Percentiles rank a stretch among this genome's conserved stretches.
Evolutionary conservation across 331 rosid genomes (phyloP).

Genomic region (Cydonia oblonga): DNA sequence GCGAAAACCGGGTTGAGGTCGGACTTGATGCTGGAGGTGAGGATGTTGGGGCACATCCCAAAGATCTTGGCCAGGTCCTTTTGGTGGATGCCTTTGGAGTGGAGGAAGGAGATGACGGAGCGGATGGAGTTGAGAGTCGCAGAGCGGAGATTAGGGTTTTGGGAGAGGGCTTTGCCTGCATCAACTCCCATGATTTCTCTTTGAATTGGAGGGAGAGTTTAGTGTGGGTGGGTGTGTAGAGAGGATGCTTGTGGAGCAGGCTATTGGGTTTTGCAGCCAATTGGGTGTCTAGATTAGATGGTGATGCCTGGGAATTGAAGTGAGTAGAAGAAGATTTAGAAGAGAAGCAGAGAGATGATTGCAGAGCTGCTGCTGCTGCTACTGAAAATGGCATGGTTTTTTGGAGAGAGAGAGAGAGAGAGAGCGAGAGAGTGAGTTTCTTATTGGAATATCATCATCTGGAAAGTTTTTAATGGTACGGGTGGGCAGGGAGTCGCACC

Average conservation of each 20-base stretch:
- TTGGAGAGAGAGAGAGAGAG: neutral
- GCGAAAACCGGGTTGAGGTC: conserved; percentile 67
- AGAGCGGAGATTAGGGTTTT: conserved; percentile 48
- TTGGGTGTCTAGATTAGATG: conserved; percentile 13
- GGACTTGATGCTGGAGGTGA: conserved; percentile 47
- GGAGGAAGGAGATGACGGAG: conserved; percentile 55
- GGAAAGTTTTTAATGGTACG: neutral
- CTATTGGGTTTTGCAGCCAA: conserved; percentile 37
- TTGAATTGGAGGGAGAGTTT: conserved; percentile 63
- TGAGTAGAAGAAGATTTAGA: conserved; percentile 13
- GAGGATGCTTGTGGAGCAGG: conserved; percentile 66
- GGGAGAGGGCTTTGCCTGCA: conserved; percentile 73
- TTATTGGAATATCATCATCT: neutral
- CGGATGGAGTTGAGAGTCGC: conserved; percentile 53
- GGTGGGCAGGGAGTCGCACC: conserved; percentile 20
- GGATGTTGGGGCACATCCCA: conserved; percentile 84
- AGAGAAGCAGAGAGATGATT: conserved; percentile 45
- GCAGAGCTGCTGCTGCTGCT: conserved; percentile 29
- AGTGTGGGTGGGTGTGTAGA: conserved; percentile 41
- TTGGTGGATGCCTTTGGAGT: conserved; percentile 53
- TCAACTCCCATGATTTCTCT: conserved; percentile 79
- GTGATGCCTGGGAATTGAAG: too few species aligned
- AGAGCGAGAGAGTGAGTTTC: neutral
- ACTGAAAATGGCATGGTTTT: conserved; percentile 19
- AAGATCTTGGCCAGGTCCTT: conserved; percentile 60